Conservation (phyloP, 2,329 filamentous ascomycete genomes). For the Fusarium sp. region DNA sequence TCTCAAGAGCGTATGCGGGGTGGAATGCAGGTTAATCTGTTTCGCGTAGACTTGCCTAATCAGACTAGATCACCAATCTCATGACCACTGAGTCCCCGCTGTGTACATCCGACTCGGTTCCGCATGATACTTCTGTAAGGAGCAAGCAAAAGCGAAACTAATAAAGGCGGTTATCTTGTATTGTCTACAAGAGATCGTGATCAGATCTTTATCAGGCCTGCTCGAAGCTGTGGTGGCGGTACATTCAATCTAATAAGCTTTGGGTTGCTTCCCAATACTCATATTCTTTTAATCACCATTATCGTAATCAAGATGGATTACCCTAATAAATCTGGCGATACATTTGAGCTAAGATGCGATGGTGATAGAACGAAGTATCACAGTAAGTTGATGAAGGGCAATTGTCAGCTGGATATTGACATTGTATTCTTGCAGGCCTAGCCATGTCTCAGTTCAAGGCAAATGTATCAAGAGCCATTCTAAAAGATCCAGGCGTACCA, state of each 20-base stretch:
- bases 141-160: neutral
- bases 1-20: neutral
- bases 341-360: too few relatives aligned
- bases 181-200: neutral
- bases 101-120: neutral
- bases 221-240: too few relatives aligned
- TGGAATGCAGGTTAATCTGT: neutral
- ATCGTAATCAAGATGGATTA: too few relatives aligned
- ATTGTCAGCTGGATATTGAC: too few relatives aligned
- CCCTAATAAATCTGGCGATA: too few relatives aligned
- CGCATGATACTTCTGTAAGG: neutral
- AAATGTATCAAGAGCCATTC: neutral
- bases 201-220: too few relatives aligned
- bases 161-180: neutral
- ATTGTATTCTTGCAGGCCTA: neutral
- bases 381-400: too few relatives aligned
- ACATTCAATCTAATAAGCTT: too few relatives aligned
- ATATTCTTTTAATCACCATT: too few relatives aligned
- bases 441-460: neutral
- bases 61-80: neutral
- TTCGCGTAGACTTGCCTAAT: slow-evolving; percentile 4
- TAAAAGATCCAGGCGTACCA: slow-evolving; percentile 44
- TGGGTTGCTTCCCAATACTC: too few relatives aligned
- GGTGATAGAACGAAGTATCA: too few relatives aligned
- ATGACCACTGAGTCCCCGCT: neutral